A percentile compares a stretch with the other conserved stretches of the same genome.
phyloP scores from a whole-genome alignment of 495 filamentous ascomycete species.

The Chaetomidium leptoderma region DNA sequence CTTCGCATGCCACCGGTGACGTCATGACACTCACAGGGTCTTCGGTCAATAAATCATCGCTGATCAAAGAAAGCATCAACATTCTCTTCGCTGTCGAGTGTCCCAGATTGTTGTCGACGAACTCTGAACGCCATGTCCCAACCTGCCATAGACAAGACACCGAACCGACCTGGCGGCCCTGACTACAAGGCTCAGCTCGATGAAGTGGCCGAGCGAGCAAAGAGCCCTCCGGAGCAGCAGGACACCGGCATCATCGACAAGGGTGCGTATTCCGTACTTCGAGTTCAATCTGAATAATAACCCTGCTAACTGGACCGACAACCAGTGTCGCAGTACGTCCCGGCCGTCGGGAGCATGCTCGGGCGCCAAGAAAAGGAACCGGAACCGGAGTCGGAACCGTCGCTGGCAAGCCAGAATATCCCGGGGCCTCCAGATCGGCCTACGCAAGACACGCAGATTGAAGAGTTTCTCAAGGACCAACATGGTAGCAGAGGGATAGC shows the following conservation, averaged over 20 bases:
- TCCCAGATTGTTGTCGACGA: too few species aligned
- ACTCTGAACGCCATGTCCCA: conserved; percentile 1
- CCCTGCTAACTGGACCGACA: background rate
- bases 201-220: conserved; percentile 18
- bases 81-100: too few species aligned
- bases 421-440: conserved; percentile 31
- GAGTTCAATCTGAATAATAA: background rate
- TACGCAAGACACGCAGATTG: conserved; percentile 32
- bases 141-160: background rate
- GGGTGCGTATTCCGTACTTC: conserved; percentile 15
- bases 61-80: too few species aligned
- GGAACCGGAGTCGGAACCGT: background rate
- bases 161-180: background rate
- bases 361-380: conserved; percentile 17
- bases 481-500: conserved; percentile 28
- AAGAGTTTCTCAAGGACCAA: conserved; percentile 37
- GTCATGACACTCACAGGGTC: background rate
- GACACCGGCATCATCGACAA: conserved; percentile 26
- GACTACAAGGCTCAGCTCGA: conserved; percentile 32
- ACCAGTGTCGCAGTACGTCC: conserved; percentile 29
- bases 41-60: background rate
- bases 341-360: conserved; percentile 23
- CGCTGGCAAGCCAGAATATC: background rate
- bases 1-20: too few species aligned
- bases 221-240: background rate